These are phyloP conservation scores for Blastomyces silverae DNA, from an alignment of 2,329 filamentous ascomycete genomes.

Conservation along the genomic window DNA sequence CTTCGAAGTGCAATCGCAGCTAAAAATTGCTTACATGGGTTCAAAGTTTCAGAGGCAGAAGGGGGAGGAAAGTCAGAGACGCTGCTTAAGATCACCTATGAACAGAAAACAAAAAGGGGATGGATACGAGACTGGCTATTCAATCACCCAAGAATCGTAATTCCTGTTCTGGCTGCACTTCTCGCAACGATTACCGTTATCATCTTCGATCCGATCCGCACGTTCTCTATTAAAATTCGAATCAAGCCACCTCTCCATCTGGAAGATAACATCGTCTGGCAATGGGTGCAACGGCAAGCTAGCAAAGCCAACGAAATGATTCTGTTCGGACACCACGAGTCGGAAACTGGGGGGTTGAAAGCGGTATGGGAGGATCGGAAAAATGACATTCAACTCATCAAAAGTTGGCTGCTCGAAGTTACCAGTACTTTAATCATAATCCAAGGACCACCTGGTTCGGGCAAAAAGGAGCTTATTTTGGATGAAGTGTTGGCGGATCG, in stretches of 20 bases:
- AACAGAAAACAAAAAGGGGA: constrained; percentile 66
- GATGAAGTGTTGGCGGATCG: constrained; percentile 73
- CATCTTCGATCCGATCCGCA: constrained; percentile 88
- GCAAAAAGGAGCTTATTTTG: constrained; percentile 79
- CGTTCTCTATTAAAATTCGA: constrained; percentile 84
- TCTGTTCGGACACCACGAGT: constrained; percentile 37
- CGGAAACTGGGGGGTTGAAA: constrained; percentile 62
- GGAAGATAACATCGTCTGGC: constrained; percentile 64
- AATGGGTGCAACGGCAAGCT: constrained; percentile 69
- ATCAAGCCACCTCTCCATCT: constrained; percentile 71
- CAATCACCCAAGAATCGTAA: constrained; percentile 77
- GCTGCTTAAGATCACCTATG: constrained; percentile 72
- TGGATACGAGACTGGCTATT: constrained; percentile 83
- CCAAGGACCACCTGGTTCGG: constrained; percentile 84
- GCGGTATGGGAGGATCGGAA: constrained; percentile 85
- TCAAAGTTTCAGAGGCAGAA: constrained; percentile 58
- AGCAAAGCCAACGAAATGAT: constrained; percentile 41
- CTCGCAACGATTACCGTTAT: constrained; percentile 76
- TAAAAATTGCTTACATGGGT: constrained; percentile 86
- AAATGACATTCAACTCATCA: constrained; percentile 71
- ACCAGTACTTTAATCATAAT: constrained; percentile 89
- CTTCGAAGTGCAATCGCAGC: constrained; percentile 77
- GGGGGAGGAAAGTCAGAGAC: constrained; percentile 73
- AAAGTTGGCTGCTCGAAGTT: constrained; percentile 79
- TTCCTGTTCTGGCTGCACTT: constrained; percentile 73